Conservation (phyloP, 139 green algal species). For the Chlamydomonas sp. region DNA sequence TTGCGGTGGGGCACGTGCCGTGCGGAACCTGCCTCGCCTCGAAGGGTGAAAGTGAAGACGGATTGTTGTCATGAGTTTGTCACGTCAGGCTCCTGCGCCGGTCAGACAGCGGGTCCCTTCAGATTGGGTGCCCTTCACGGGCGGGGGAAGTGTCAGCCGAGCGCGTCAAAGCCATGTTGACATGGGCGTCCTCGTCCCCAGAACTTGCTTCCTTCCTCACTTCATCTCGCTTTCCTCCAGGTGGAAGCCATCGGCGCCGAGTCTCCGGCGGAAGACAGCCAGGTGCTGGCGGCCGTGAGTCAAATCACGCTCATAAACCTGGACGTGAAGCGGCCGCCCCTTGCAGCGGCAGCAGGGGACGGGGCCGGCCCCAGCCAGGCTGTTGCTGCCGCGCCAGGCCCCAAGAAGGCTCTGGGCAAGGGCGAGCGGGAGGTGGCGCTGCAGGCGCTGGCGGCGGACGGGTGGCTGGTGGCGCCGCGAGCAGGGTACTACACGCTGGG, state of each 20-base stretch:
- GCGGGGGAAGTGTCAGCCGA: too few relatives aligned
- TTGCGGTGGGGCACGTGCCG: too few relatives aligned
- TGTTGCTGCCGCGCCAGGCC: neutral
- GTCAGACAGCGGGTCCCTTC: too few relatives aligned
- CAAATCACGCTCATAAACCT: neutral
- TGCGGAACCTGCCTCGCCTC: too few relatives aligned
- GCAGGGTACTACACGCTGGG: conserved; percentile 20
- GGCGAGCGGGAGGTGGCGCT: neutral
- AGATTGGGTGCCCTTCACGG: too few relatives aligned
- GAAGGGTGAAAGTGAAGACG: too few relatives aligned
- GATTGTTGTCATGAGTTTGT: too few relatives aligned
- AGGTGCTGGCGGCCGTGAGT: neutral
- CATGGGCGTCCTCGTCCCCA: too few relatives aligned
- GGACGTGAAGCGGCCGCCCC: neutral
- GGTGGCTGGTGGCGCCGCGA: conserved; percentile 7
- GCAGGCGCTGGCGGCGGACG: neutral
- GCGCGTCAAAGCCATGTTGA: too few relatives aligned
- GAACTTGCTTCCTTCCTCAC: neutral
- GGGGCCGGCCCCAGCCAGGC: neutral
- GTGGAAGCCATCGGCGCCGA: conserved; percentile 5
- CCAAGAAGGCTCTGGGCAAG: too few relatives aligned
- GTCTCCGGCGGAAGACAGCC: neutral
- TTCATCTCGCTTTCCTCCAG: neutral
- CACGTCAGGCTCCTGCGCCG: too few relatives aligned
- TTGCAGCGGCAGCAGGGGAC: neutral